phyloP scores from a whole-genome alignment of 495 filamentous ascomycete genomes.

The Neurospora sp. region DNA sequence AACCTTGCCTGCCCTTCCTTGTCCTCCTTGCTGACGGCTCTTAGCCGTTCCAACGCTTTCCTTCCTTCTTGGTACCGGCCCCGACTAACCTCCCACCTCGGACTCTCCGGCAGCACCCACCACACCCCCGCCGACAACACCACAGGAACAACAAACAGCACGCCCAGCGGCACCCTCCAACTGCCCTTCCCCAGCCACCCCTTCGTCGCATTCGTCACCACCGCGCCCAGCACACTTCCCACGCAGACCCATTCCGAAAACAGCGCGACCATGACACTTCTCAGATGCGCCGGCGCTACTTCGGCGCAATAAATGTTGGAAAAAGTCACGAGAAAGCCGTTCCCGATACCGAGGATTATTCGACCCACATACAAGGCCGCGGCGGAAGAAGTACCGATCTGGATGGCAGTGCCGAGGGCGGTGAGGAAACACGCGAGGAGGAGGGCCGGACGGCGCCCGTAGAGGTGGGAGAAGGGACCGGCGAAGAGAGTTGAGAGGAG shows the following conservation, averaged over 20 bases:
- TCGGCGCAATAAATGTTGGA: slow-evolving; percentile 40
- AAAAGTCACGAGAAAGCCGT: slow-evolving; percentile 45
- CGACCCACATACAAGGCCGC: slow-evolving; percentile 40
- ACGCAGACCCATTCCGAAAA: slow-evolving; percentile 32
- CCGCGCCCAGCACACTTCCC: slow-evolving; percentile 42
- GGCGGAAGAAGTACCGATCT: slow-evolving; percentile 34
- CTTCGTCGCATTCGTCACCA: slow-evolving; percentile 25
- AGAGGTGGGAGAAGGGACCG: slow-evolving; percentile 37
- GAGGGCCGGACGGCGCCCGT: slow-evolving; percentile 40
- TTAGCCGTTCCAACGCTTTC: slow-evolving; percentile 28
- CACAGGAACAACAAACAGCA: slow-evolving; percentile 43
- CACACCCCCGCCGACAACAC: slow-evolving; percentile 40
- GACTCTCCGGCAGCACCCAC: slow-evolving; percentile 50
- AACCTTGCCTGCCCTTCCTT: slow-evolving; percentile 20
- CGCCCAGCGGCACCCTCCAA: slow-evolving; percentile 46
- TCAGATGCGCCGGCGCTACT: slow-evolving; percentile 25
- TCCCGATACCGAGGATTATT: slow-evolving; percentile 41
- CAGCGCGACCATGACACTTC: slow-evolving; percentile 28
- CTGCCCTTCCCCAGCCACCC: slow-evolving; percentile 25
- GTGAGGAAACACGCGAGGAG: slow-evolving; percentile 38
- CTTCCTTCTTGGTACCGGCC: slow-evolving; percentile 34
- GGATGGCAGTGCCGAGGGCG: slow-evolving; percentile 33
- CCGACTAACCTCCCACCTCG: slow-evolving; percentile 46
- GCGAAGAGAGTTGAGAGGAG: slow-evolving; percentile 44
- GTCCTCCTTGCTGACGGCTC: slow-evolving; percentile 16